Base-by-base conservation (phyloP, 495 filamentous ascomycete genomes). In the Articulospora tetracladia region DNA sequence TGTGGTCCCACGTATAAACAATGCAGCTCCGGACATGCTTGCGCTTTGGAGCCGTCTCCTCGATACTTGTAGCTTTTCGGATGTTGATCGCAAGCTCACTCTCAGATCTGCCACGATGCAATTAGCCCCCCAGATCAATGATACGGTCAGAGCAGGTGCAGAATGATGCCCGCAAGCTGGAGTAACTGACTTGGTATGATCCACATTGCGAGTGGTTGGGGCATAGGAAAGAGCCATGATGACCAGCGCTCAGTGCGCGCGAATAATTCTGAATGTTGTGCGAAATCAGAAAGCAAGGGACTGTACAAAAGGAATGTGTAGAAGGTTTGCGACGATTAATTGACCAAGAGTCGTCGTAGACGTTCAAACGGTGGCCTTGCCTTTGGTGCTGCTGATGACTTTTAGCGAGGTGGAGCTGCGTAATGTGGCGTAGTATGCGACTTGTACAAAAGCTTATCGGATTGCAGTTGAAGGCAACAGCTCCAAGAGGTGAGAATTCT, bases 1-100 rank as follows among this genome's bases (percentile, higher is more conserved):
- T 97, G 79, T 98, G 92, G 77, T 98, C 94, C 94, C 94, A 98
- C 58, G 94, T 98, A 72, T 98, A 98, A 46, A 98, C 93, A 72
- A 98, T 98, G 71, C 91, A 96, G 69, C 89, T 92, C 60, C 94
- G 88, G 60, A 98, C 94, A 92, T 98, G 94, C 75, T 98, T 98
- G 64, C 93, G 89, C 83, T 98, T 98, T 36, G 93, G 93, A 24
- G 93, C 93, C 4, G 92, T 91, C 77, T 98, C 93, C 71, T 98
- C 93, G 86, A 74, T 89, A 73, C 86, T 97, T 27, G 94, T 98
- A 19, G 94, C 94, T 77, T 98, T 98, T 71, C 88, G 86, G 74
- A 98, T 97, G 73, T 97, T 96, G 75, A 94, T 89, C 69, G 88
- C 85, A 68, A 98, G 84, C 74, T 98, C 92, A 67, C 88, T 85